phyloP scores from a whole-genome alignment of 192 early-diverging fungal species.

The Phycomyces nitens region DNA sequence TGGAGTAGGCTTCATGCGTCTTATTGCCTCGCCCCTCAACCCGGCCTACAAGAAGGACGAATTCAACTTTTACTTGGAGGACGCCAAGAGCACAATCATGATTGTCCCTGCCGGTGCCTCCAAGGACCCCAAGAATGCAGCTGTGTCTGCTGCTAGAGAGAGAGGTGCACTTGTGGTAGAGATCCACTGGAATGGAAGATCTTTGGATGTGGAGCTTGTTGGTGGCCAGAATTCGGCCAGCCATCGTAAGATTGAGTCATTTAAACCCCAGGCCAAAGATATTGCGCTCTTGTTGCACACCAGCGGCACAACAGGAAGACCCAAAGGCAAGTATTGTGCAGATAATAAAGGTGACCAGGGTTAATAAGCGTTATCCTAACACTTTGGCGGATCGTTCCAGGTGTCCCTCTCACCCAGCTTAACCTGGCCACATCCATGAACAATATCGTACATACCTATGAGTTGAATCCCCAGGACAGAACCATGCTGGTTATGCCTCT shows the following conservation, averaged over 20 bases:
- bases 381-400: constrained; percentile 6
- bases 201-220: constrained; percentile 17
- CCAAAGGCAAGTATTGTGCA: constrained; percentile 48
- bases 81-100: constrained; percentile 58
- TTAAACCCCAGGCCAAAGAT: constrained; percentile 47
- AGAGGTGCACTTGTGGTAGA: constrained; percentile 55
- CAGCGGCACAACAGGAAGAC: constrained; percentile 74
- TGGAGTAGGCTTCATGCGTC: constrained; percentile 54
- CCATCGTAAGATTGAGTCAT: constrained; percentile 6
- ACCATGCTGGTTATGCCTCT: constrained; percentile 82
- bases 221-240: neutral
- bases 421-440: constrained; percentile 69
- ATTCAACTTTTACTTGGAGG: constrained; percentile 72
- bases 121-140: constrained; percentile 44
- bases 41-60: constrained; percentile 64
- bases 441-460: constrained; percentile 72
- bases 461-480: constrained; percentile 53
- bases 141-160: constrained; percentile 50
- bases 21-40: constrained; percentile 72
- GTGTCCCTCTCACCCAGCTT: constrained; percentile 77
- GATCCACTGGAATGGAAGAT: constrained; percentile 44
- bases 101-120: constrained; percentile 56
- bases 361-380: constrained; percentile 4
- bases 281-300: constrained; percentile 77
- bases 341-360: constrained; percentile 15